These are phyloP conservation scores for Arthrobotrys conoides DNA, from an alignment of 2,329 filamentous ascomycete species.

Conservation along the genomic window DNA sequence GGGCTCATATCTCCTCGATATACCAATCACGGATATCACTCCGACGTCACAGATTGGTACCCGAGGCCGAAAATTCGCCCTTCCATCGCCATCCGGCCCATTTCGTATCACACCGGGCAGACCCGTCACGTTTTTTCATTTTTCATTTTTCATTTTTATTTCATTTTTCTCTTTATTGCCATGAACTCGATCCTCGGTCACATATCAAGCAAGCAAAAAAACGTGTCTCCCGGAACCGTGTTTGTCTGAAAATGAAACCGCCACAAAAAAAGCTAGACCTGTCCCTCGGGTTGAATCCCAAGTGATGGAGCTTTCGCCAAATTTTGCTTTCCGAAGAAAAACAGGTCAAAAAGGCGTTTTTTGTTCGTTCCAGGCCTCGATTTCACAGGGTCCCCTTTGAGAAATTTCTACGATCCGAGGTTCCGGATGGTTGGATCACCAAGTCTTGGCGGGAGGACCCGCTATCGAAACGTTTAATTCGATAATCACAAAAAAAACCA, in stretches of 20 bases:
- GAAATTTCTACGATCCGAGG: conserved; percentile 51
- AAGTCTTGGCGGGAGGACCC: conserved; percentile 38
- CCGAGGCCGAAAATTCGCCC: conserved; percentile 41
- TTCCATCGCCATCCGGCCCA: conserved; percentile 16
- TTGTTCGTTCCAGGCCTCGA: conserved; percentile 21
- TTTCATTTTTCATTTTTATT: background rate
- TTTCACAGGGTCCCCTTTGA: conserved; percentile 19
- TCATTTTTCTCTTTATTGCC: conserved; percentile 13
- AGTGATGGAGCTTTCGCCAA: conserved; percentile 43
- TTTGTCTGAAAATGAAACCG: conserved; percentile 60
- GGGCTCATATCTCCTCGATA: conserved; percentile 59
- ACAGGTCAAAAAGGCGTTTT: conserved; percentile 11
- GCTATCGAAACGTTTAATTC: conserved; percentile 37
- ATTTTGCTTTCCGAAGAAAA: conserved; percentile 37
- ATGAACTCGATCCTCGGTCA: conserved; percentile 21
- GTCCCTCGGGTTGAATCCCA: conserved; percentile 49
- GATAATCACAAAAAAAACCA: conserved; percentile 40
- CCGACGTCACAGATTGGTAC: conserved; percentile 42
- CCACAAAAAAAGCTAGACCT: conserved; percentile 59
- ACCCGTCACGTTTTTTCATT: conserved; percentile 51
- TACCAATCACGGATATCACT: conserved; percentile 49
- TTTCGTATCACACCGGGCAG: conserved; percentile 56
- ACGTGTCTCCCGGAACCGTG: conserved; percentile 52
- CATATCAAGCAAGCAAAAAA: conserved; percentile 18
- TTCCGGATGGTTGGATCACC: conserved; percentile 59